Conservation (phyloP, 2,329 filamentous ascomycete species). For the Aspergillus ochraceoroseus region DNA sequence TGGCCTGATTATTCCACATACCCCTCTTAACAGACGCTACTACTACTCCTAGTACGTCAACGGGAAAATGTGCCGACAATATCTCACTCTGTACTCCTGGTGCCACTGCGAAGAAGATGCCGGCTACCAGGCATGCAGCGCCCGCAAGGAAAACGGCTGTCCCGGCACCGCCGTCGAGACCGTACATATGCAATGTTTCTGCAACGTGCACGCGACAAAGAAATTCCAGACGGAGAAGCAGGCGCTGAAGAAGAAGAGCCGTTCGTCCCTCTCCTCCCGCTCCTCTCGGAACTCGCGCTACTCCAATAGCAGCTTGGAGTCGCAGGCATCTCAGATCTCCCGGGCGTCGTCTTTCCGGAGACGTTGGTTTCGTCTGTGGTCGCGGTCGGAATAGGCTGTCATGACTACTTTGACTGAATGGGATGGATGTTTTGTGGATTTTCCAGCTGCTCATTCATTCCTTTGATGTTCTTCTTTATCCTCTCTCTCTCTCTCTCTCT, state of each 20-base stretch:
- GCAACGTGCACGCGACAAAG: conserved; percentile 33
- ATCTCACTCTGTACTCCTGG: conserved; percentile 37
- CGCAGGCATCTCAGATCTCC: conserved; percentile 25
- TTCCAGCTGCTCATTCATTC: background rate
- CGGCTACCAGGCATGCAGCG: conserved; percentile 30
- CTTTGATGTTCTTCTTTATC: background rate
- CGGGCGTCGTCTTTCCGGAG: conserved; percentile 20
- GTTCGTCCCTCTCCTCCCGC: conserved; percentile 2
- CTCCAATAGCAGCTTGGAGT: conserved; percentile 15
- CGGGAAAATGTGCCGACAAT: conserved; percentile 41
- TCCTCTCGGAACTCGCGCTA: conserved; percentile 1
- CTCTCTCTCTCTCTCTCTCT: too few relatives aligned
- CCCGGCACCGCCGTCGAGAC: conserved; percentile 33
- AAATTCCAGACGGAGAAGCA: conserved; percentile 33
- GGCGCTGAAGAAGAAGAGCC: conserved; percentile 22
- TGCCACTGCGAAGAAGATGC: conserved; percentile 39
- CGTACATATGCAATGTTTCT: conserved; percentile 40
- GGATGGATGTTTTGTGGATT: background rate
- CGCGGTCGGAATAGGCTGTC: conserved; percentile 18
- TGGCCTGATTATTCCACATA: background rate
- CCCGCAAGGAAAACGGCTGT: conserved; percentile 27
- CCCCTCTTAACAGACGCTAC: too few relatives aligned
- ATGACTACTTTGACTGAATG: background rate
- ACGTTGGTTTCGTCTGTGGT: conserved; percentile 32
- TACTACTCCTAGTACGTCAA: too few relatives aligned